Conservation (phyloP, 164 flowering plant genomes). For the Aristolochia contorta region DNA sequence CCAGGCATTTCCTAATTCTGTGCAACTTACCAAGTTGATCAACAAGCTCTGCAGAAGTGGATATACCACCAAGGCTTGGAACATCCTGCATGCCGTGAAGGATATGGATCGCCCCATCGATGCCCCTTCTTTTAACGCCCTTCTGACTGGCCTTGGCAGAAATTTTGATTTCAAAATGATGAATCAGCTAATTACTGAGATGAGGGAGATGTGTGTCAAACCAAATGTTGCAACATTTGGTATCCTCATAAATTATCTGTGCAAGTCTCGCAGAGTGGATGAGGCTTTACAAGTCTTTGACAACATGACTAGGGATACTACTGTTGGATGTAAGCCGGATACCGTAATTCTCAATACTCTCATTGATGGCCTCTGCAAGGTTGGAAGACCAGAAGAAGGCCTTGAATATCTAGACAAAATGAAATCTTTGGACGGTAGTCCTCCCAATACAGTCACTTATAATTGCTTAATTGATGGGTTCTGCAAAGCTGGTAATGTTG, state of each 20-base stretch:
- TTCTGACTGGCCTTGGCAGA: slow-evolving; percentile 47
- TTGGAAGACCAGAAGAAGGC: slow-evolving; percentile 69
- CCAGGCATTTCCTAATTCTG: slow-evolving; percentile 29
- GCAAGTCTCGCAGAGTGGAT: slow-evolving; percentile 55
- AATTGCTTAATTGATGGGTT: slow-evolving; percentile 72
- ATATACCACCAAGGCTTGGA: slow-evolving; percentile 39
- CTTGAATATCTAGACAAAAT: slow-evolving; percentile 38
- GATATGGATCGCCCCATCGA: slow-evolving; percentile 26
- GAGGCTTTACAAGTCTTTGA: slow-evolving; percentile 54
- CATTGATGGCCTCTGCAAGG: slow-evolving; percentile 81
- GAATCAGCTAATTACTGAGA: slow-evolving; percentile 43
- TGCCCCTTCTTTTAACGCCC: slow-evolving; percentile 48
- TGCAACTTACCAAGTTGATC: slow-evolving; percentile 35
- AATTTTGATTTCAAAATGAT: slow-evolving; percentile 34
- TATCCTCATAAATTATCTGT: slow-evolving; percentile 47
- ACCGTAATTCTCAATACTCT: slow-evolving; percentile 50
- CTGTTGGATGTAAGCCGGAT: slow-evolving; percentile 37
- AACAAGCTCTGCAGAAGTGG: slow-evolving; percentile 34
- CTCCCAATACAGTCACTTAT: slow-evolving; percentile 50
- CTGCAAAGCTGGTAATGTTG: slow-evolving; percentile 67
- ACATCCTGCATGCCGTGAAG: slow-evolving; percentile 35
- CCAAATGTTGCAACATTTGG: slow-evolving; percentile 61
- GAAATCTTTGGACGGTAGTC: slow-evolving; percentile 26
- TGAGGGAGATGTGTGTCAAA: slow-evolving; percentile 49
- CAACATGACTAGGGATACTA: slow-evolving; percentile 29